Conservation (phyloP, 306 rosid species). For the Castanospermum australe region DNA sequence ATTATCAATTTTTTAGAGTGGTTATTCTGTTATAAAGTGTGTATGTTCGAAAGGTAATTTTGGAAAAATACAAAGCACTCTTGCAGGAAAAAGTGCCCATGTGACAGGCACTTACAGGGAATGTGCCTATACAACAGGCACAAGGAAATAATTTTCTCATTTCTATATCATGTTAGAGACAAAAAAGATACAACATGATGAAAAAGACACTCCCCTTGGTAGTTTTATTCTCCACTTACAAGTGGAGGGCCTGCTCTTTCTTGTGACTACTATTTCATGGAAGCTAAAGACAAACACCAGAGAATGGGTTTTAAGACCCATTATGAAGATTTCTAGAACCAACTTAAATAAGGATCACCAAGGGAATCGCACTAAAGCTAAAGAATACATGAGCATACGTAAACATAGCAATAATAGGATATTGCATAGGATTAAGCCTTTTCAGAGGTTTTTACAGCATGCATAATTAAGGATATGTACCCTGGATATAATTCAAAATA, state of each 20-base stretch:
- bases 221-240: background rate
- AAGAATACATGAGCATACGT: conserved; percentile 1
- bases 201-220: background rate
- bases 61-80: background rate
- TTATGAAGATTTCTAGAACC: background rate
- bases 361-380: background rate
- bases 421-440: background rate
- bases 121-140: background rate
- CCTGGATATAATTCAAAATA: conserved; percentile 12
- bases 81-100: background rate
- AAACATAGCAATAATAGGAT: background rate
- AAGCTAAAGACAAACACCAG: conserved; percentile 15
- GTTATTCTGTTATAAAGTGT: background rate
- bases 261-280: conserved; percentile 3
- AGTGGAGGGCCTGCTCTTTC: background rate
- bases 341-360: conserved; percentile 14
- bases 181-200: background rate
- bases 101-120: background rate
- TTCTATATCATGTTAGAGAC: conserved; percentile 13
- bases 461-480: background rate
- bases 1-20: background rate
- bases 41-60: background rate
- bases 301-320: background rate
- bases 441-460: background rate
- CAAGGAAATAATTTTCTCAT: background rate